Base-by-base conservation (phyloP, 108 stramenopile genomes). In the Pseudonitzschia multiseries region DNA sequence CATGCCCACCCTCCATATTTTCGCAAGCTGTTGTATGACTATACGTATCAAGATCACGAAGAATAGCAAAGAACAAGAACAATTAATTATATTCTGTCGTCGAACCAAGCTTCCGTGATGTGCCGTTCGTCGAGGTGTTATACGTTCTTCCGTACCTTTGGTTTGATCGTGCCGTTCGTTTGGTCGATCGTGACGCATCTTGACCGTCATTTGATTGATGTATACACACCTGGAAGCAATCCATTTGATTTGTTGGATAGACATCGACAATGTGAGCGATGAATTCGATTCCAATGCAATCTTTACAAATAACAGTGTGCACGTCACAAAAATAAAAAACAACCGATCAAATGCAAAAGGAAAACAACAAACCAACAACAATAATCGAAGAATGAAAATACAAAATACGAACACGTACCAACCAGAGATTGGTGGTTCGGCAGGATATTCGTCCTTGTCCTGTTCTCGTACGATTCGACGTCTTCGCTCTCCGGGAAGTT, bases 131-230 rank as follows among this genome's bases (percentile, higher is more conserved):
- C 0, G 13, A 31, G 8, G 12, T 41, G 12, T 14, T 65, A 13
- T 13, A 18, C 21, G 12, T 65, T 41, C 26, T 44, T 65, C 12
- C 64, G 40, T 62, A 75, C 74, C 75, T 65, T 65, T 69, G 63
- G 80, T 66, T 78, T 95, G 94, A 79, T 84, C 74, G 63, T 95
- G 94, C 0, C 65, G 88, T 26, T 80, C 70, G 64, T 89, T 65
- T 9, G 94, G 89, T 72, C 90, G 87, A 70, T 95, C 94, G 52
- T 92, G 88, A 42, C 94, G 85, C 8, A 92, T 73, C 62, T 95
- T 95, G 40, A 81, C 80, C 13, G 94, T 95, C 91, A 92, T 92
- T 79, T 92, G 91, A 28, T 84, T 75, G 3, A 95, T 71, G 72
- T 81, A 86, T 21, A 81, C 51, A 24, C 86, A 71, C 70, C 84